phyloP scores from a whole-genome alignment of 768 basidiomycete species.

The Collybia nuda region DNA sequence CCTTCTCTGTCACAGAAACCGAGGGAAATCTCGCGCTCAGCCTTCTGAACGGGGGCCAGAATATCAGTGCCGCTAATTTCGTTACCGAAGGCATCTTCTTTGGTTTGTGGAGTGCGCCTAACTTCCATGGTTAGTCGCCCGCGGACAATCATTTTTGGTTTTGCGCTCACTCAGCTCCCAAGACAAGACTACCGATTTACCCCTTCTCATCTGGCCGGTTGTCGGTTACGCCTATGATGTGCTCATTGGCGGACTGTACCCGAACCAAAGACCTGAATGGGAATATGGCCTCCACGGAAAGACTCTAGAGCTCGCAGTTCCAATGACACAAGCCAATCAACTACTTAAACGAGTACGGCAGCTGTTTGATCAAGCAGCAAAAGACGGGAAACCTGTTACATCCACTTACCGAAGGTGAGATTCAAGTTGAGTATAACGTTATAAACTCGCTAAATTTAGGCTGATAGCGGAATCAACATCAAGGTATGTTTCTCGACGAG shows the following conservation, averaged over 20 bases:
- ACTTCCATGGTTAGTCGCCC: constrained; percentile 30
- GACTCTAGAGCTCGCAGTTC: constrained; percentile 34
- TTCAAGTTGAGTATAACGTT: not conserved
- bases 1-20: constrained; percentile 29
- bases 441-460: constrained; percentile 1
- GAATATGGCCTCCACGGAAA: constrained; percentile 32
- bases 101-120: constrained; percentile 28
- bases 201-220: constrained; percentile 32
- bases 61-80: constrained; percentile 30
- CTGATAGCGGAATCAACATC: constrained; percentile 30
- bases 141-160: not conserved
- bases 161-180: not conserved
- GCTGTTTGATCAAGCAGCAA: constrained; percentile 30
- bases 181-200: constrained; percentile 29
- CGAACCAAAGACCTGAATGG: constrained; percentile 29
- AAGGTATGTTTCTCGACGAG: constrained; percentile 17
- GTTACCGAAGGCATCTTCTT: constrained; percentile 30
- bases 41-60: constrained; percentile 32
- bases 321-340: constrained; percentile 27
- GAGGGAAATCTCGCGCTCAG: constrained; percentile 26
- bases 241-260: constrained; percentile 36
- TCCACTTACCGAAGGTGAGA: constrained; percentile 31
- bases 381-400: constrained; percentile 33
- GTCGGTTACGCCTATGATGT: constrained; percentile 34
- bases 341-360: constrained; percentile 30